Evolutionary conservation across 2,329 filamentous ascomycete species (phyloP).

Genomic region (Pyrenochaeta sp.): DNA sequence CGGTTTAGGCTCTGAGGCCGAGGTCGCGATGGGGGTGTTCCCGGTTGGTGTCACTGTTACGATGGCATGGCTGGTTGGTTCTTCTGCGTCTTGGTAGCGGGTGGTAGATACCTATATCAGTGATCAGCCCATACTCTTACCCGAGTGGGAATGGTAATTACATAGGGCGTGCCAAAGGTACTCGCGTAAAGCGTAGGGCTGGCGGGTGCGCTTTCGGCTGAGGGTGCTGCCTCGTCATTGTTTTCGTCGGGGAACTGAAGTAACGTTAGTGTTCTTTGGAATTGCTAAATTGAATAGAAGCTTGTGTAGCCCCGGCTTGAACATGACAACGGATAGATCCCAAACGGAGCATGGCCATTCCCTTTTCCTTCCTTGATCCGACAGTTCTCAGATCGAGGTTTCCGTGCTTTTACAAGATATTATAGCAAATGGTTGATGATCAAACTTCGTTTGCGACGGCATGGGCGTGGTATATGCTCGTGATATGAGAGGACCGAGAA

Average conservation of each 20-base stretch:
- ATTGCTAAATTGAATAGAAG: background rate
- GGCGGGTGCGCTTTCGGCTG: background rate
- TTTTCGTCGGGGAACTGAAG: background rate
- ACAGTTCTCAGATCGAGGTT: background rate
- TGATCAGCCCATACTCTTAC: background rate
- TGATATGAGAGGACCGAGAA: background rate
- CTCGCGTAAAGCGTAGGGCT: conserved; percentile 1
- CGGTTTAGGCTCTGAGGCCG: background rate
- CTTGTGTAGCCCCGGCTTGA: no score
- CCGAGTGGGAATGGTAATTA: background rate
- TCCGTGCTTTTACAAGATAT: background rate
- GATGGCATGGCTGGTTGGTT: background rate
- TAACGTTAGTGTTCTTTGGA: background rate
- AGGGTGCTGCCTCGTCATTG: background rate
- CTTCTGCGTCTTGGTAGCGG: background rate
- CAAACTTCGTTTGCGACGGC: background rate
- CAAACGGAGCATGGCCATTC: background rate
- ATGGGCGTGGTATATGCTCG: background rate
- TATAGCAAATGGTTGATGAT: background rate
- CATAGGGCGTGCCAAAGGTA: background rate
- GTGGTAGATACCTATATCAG: background rate
- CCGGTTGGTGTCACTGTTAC: background rate
- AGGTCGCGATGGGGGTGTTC: background rate
- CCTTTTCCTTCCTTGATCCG: background rate
- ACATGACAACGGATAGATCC: no score